These are phyloP conservation scores for Sicyos baderoa DNA, from an alignment of 306 rosid genomes.

Conservation along the genomic window DNA sequence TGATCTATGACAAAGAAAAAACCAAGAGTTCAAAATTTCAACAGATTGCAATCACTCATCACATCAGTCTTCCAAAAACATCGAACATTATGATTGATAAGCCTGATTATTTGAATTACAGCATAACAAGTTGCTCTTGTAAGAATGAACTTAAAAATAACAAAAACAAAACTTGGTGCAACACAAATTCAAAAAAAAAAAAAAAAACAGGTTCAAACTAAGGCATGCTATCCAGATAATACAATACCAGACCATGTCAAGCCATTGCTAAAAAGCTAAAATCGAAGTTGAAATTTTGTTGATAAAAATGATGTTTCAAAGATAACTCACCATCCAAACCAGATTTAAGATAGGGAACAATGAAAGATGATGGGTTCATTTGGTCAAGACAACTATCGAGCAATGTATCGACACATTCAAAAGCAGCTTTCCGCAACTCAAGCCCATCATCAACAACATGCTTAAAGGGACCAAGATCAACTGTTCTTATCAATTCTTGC, in stretches of 20 bases:
- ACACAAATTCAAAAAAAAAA: constrained; percentile 6
- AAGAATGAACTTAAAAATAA: constrained; percentile 1
- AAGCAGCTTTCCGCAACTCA: constrained; percentile 99
- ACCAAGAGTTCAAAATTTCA: neutral
- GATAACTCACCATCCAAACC: constrained; percentile 86
- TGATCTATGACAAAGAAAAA: constrained; percentile 51
- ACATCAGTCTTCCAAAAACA: neutral
- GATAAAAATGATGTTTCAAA: neutral
- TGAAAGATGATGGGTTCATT: constrained; percentile 96
- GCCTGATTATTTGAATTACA: neutral
- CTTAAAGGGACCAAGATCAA: constrained; percentile 98
- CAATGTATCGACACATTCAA: constrained; percentile 94
- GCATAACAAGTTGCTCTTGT: neutral
- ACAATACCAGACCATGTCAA: neutral
- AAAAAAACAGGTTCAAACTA: neutral
- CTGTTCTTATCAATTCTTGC: constrained; percentile 96
- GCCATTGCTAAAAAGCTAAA: constrained; percentile 1
- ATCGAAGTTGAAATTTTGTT: neutral
- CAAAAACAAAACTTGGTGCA: neutral
- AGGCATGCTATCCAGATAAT: neutral
- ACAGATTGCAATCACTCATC: neutral
- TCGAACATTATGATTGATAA: neutral
- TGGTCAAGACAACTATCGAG: constrained; percentile 98
- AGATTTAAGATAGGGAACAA: constrained; percentile 88
- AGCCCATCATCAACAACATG: constrained; percentile 99